phyloP scores from a whole-genome alignment of 2,329 filamentous ascomycete genomes.

The Rutstroemia sydowiana region DNA sequence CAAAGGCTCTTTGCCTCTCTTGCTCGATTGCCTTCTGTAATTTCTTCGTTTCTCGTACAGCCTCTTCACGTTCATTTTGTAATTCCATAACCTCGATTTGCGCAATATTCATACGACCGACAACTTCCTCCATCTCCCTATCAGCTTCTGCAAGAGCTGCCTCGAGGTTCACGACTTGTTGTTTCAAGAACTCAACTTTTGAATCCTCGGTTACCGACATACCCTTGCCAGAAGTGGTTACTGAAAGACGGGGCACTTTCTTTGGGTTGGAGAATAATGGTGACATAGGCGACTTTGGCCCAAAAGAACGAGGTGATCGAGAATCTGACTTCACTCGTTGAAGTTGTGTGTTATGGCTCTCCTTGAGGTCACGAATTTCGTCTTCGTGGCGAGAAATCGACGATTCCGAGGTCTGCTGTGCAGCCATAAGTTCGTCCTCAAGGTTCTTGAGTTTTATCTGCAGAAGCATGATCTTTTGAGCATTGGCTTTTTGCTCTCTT shows the following conservation, averaged over 20 bases:
- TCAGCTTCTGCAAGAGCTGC: slow-evolving; percentile 69
- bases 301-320: slow-evolving; percentile 43
- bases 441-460: slow-evolving; percentile 73
- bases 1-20: slow-evolving; percentile 25
- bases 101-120: slow-evolving; percentile 71
- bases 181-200: slow-evolving; percentile 68
- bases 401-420: slow-evolving; percentile 82
- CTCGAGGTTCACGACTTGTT: slow-evolving; percentile 78
- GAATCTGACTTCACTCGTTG: slow-evolving; percentile 57
- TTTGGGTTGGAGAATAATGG: slow-evolving; percentile 49
- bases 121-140: slow-evolving; percentile 75
- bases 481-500: slow-evolving; percentile 71
- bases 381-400: slow-evolving; percentile 78
- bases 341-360: slow-evolving; percentile 70
- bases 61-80: slow-evolving; percentile 68
- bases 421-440: slow-evolving; percentile 75
- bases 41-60: slow-evolving; percentile 61
- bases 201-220: slow-evolving; percentile 62
- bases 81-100: slow-evolving; percentile 78
- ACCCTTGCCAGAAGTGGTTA: slow-evolving; percentile 44
- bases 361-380: slow-evolving; percentile 67
- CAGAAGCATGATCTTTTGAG: slow-evolving; percentile 73
- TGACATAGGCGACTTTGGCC: slow-evolving; percentile 53
- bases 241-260: slow-evolving; percentile 48
- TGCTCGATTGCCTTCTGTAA: slow-evolving; percentile 59